Evolutionary conservation across 2,329 filamentous ascomycete genomes (phyloP).

Genomic region (Colletotrichum phormii): DNA sequence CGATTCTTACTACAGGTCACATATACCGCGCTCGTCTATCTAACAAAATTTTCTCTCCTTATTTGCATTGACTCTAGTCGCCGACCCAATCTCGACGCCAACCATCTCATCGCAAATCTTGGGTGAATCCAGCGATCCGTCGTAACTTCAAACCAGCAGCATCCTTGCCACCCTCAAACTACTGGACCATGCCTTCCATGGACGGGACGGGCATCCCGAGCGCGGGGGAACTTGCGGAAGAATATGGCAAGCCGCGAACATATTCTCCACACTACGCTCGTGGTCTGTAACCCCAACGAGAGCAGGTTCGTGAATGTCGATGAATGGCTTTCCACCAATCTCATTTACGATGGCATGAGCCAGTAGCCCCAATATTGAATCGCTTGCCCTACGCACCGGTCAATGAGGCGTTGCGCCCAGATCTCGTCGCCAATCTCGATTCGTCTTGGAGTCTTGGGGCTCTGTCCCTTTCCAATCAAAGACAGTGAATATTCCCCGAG

Average conservation of each 20-base stretch:
- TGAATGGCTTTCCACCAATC: not conserved
- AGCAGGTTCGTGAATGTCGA: not conserved
- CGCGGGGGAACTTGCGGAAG: constrained; percentile 11
- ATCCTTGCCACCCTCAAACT: constrained; percentile 24
- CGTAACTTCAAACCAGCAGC: not conserved
- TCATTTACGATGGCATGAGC: not conserved
- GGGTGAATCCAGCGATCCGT: constrained; percentile 4
- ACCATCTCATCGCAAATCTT: not conserved
- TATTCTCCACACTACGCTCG: not conserved
- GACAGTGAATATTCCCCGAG: not conserved
- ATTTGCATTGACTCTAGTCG: constrained; percentile 19
- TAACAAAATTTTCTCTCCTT: not conserved
- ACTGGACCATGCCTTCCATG: constrained; percentile 8
- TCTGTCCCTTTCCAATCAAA: constrained; percentile 11
- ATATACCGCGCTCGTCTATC: constrained; percentile 13
- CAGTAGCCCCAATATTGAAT: not conserved
- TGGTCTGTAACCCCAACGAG: not conserved
- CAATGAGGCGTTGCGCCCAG: constrained; percentile 26
- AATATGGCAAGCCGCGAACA: not conserved
- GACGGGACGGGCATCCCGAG: not conserved
- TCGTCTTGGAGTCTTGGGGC: constrained; percentile 8
- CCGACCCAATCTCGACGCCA: constrained; percentile 12
- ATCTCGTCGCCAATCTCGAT: constrained; percentile 26
- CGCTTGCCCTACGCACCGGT: not conserved
- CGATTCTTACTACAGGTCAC: not conserved